phyloP scores from a whole-genome alignment of 129 eudicot genomes.

The Flaveria brownii region DNA sequence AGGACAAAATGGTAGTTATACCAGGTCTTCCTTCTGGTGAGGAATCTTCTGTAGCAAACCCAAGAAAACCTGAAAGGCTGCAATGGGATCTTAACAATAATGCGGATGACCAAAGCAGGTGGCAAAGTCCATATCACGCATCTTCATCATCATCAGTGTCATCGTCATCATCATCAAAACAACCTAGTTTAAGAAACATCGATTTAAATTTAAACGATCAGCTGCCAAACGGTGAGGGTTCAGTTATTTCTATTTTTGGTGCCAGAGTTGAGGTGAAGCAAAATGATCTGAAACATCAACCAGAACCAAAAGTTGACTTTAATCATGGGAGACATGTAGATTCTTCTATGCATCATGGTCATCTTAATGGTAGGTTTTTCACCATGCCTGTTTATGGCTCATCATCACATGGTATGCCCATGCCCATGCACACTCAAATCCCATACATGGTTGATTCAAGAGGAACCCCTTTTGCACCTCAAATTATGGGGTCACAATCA shows the following conservation, averaged over 20 bases:
- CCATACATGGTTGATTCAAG: slow-evolving; percentile 71
- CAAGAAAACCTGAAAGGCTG: slow-evolving; percentile 48
- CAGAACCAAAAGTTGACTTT: slow-evolving; percentile 37
- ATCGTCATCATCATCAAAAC: slow-evolving; percentile 62
- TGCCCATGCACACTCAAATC: slow-evolving; percentile 27
- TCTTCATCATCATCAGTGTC: slow-evolving; percentile 72
- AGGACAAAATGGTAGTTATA: slow-evolving; percentile 24
- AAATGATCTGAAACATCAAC: slow-evolving; percentile 31
- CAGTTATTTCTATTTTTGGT: slow-evolving; percentile 69
- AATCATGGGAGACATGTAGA: slow-evolving; percentile 41
- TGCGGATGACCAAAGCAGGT: slow-evolving; percentile 49
- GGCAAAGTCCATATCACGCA: slow-evolving; percentile 52
- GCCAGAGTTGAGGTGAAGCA: slow-evolving; percentile 50
- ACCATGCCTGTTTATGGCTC: slow-evolving; percentile 11
- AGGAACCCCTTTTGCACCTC: slow-evolving; percentile 65
- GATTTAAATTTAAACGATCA: slow-evolving; percentile 69
- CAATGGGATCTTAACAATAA: slow-evolving; percentile 65
- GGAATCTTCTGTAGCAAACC: slow-evolving; percentile 48
- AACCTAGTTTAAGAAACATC: slow-evolving; percentile 50
- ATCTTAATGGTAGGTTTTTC: slow-evolving; percentile 21
- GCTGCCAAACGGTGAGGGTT: slow-evolving; percentile 49
- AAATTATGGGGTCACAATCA: slow-evolving; percentile 45
- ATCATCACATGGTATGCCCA: slow-evolving; percentile 23
- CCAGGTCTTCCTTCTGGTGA: slow-evolving; percentile 50
- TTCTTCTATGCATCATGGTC: slow-evolving; percentile 38